Evolutionary conservation across 2,329 filamentous ascomycete species (phyloP).

Genomic region (Capronia americana): DNA sequence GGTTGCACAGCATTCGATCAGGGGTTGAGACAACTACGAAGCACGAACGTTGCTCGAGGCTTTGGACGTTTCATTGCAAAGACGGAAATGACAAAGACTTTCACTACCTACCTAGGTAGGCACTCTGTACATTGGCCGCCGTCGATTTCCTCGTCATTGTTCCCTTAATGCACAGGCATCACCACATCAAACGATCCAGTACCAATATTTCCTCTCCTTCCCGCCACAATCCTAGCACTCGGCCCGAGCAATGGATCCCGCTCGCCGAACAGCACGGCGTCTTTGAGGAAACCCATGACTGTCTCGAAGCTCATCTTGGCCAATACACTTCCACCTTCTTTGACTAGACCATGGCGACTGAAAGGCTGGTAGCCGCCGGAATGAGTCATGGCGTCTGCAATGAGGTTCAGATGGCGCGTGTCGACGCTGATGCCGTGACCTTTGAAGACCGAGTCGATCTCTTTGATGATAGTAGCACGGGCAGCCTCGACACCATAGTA

Average conservation of each 20-base stretch:
- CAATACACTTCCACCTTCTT: slow-evolving; percentile 84
- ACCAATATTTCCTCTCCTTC: slow-evolving; percentile 79
- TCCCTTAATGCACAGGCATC: slow-evolving; percentile 36
- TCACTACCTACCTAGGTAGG: too few species aligned
- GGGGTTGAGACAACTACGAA: background rate
- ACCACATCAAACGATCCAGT: slow-evolving; percentile 93
- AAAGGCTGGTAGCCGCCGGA: slow-evolving; percentile 88
- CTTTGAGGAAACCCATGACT: slow-evolving; percentile 89
- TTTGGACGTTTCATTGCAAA: background rate
- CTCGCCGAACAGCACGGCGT: slow-evolving; percentile 88
- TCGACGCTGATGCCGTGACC: slow-evolving; percentile 93
- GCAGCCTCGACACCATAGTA: slow-evolving; percentile 94
- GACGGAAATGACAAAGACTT: background rate
- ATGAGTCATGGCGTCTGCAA: slow-evolving; percentile 97
- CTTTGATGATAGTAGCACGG: slow-evolving; percentile 82
- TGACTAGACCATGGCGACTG: slow-evolving; percentile 82
- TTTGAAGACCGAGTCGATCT: slow-evolving; percentile 84
- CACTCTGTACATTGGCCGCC: too few species aligned
- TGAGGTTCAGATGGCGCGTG: slow-evolving; percentile 88
- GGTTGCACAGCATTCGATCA: background rate
- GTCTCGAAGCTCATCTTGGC: slow-evolving; percentile 99
- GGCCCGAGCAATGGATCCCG: slow-evolving; percentile 87
- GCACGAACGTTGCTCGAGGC: background rate
- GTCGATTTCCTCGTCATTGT: background rate
- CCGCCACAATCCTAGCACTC: slow-evolving; percentile 86